Conservation (phyloP, 805 yeast species). For the Saturnispora saitoi region DNA sequence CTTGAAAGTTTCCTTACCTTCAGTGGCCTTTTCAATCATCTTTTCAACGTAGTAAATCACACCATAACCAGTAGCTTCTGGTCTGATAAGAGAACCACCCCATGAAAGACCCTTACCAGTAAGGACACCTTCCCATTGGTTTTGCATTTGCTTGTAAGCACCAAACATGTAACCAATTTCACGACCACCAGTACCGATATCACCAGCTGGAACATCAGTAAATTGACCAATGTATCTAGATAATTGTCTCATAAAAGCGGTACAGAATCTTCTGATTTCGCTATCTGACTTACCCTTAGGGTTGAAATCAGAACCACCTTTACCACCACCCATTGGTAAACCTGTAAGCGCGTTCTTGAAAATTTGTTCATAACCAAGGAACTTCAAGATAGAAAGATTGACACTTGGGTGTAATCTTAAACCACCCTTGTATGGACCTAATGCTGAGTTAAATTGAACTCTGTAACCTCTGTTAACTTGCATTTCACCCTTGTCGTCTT, state of each 20-base stretch:
- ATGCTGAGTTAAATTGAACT: conserved; percentile 96
- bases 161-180: conserved; percentile 94
- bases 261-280: conserved; percentile 96
- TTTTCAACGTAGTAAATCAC: conserved; percentile 93
- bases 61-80: conserved; percentile 99
- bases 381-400: conserved; percentile 88
- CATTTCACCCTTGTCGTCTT: conserved; percentile 83
- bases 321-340: conserved; percentile 97
- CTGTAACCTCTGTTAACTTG: conserved; percentile 97
- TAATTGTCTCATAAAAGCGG: conserved; percentile 90
- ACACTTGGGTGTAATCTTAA: conserved; percentile 96
- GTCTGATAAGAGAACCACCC: conserved; percentile 99
- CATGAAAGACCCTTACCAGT: conserved; percentile 97
- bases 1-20: conserved; percentile 79
- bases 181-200: conserved; percentile 96
- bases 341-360: conserved; percentile 98
- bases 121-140: conserved; percentile 93
- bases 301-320: conserved; percentile 98
- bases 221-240: conserved; percentile 94
- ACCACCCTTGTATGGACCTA: conserved; percentile 99
- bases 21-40: conserved; percentile 89
- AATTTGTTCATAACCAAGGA: conserved; percentile 96
- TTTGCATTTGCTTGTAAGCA: conserved; percentile 86
- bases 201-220: conserved; percentile 99
- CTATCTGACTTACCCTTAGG: conserved; percentile 89